Base-by-base conservation (phyloP, 768 basidiomycete genomes). In the Lactifluus volemus region DNA sequence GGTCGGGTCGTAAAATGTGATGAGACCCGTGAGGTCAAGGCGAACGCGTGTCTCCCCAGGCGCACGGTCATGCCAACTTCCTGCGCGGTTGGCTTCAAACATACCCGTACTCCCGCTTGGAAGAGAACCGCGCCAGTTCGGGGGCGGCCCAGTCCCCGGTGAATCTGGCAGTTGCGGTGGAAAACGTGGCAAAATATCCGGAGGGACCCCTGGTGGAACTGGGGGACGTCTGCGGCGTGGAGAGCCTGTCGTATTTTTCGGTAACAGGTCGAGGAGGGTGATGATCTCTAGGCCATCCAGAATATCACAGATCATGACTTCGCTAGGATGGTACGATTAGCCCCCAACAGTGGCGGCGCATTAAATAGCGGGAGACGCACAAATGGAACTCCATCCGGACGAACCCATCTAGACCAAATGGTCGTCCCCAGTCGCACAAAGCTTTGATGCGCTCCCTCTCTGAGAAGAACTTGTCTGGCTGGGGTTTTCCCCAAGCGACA, bases 31-130 rank as follows among this genome's bases (percentile, higher is more conserved):
- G 48, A 76, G 72, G 66, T 80, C 78, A 19, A 78, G 69, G 21
- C 70, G 61, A n/a, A 79, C 68, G 32, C 79, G 78, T 1, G 72
- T 70, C 30, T 80, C 78, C 38, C 78, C 78, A 0, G 79, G 78
- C 45, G 70, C 74, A 52, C 60, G 64, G 55, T 78, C 75, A 57
- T 78, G 74, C 78, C 75, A 77, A 30, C 68, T 67, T 6, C 77
- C 75, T 10, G 78, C 67, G 58, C 74, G 70, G 42, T 77, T 53
- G 15, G 69, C 67, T 41, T 69, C 67, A 34, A 63, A 60, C 11
- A 15, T 14, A 15, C 7, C 30, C 15, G 29, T 4, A 5, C 1
- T 0, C 0, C 11, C 15, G 25, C 3, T 8, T 9, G 15, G 58
- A 7, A 58, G 49, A 45, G 60, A 53, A 11, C 66, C 66, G 12